These are phyloP conservation scores for Lantana camara DNA, from an alignment of 257 asterid species.

Conservation along the genomic window DNA sequence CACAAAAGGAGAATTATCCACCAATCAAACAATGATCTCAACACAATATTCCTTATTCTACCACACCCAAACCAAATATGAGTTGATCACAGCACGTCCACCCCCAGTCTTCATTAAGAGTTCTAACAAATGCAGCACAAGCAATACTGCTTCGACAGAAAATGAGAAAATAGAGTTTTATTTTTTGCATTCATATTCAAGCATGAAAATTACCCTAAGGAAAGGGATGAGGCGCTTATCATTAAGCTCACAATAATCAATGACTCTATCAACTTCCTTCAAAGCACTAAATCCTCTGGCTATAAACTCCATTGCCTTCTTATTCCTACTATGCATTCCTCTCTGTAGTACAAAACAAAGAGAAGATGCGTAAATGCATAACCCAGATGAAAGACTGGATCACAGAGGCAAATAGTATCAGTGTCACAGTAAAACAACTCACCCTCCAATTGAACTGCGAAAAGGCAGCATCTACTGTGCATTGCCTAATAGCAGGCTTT, in stretches of 20 bases:
- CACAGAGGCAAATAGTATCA: slow-evolving; percentile 1
- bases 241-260: slow-evolving; percentile 74
- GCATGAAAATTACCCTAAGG: slow-evolving; percentile 56
- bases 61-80: background rate
- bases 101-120: background rate
- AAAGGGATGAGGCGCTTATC: slow-evolving; percentile 84
- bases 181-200: background rate
- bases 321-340: slow-evolving; percentile 82
- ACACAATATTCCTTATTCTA: background rate
- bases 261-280: slow-evolving; percentile 93
- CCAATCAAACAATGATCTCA: too few species aligned
- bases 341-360: slow-evolving; percentile 40
- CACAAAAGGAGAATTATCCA: too few species aligned
- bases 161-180: background rate
- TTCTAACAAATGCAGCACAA: background rate
- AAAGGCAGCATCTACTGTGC: slow-evolving; percentile 28
- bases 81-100: too few species aligned
- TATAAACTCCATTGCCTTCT: slow-evolving; percentile 82
- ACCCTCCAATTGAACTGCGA: slow-evolving; percentile 47
- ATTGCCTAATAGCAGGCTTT: slow-evolving; percentile 35
- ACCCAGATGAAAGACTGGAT: slow-evolving; percentile 13
- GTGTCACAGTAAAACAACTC: slow-evolving; percentile 21
- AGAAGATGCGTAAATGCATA: slow-evolving; percentile 1
- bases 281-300: slow-evolving; percentile 90
- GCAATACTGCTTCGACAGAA: background rate